Evolutionary conservation across 768 basidiomycete species (phyloP).

Genomic region (Phylloporus scabripes): DNA sequence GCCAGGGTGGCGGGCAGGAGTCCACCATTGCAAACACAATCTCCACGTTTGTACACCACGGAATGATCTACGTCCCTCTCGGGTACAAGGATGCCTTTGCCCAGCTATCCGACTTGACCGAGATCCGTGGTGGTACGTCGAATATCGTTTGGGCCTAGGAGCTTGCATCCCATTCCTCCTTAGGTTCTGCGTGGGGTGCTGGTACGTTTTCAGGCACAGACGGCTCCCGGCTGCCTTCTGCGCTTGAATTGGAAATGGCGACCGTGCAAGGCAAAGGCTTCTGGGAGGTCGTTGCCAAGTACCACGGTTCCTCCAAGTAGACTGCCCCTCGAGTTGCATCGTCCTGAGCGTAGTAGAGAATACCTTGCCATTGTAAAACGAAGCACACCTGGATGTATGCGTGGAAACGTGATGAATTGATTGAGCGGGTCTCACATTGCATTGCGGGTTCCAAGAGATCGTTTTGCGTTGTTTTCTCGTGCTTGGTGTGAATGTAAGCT

Average conservation of each 20-base stretch:
- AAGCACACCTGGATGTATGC: not conserved
- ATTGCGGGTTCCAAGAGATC: not conserved
- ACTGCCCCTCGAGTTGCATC: not conserved
- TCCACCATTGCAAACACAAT: conserved; percentile 33
- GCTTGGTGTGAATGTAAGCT: too few species aligned
- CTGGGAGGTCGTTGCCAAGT: conserved; percentile 42
- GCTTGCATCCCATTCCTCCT: not conserved
- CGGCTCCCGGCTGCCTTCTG: conserved; percentile 55
- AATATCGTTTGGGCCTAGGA: not conserved
- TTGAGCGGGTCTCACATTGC: not conserved
- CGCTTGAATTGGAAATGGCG: conserved; percentile 54
- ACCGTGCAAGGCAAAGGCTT: conserved; percentile 53
- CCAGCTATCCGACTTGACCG: conserved; percentile 35
- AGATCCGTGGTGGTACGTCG: conserved; percentile 43
- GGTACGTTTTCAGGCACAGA: conserved; percentile 55
- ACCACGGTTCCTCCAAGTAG: conserved; percentile 20
- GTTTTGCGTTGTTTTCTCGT: not conserved
- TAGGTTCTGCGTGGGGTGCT: conserved; percentile 80
- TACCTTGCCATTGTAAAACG: not conserved
- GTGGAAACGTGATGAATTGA: not conserved
- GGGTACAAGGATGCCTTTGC: conserved; percentile 43
- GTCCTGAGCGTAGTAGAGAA: not conserved
- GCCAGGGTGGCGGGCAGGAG: conserved; percentile 47
- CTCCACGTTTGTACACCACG: conserved; percentile 51
- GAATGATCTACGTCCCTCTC: conserved; percentile 48